Conservation (phyloP, 129 eudicot genomes). For the Centaurea solstitialis region DNA sequence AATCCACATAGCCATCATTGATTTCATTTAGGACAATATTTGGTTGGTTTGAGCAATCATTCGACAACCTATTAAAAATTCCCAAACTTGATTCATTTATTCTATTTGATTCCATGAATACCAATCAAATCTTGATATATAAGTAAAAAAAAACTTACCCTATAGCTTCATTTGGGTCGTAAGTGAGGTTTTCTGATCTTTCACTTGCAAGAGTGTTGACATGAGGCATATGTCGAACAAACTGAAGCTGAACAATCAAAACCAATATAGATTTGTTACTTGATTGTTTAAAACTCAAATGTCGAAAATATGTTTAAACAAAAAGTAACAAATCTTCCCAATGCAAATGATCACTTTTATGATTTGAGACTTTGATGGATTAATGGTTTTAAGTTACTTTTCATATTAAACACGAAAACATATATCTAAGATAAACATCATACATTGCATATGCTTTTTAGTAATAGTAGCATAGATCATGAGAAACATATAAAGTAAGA, state of each 20-base stretch:
- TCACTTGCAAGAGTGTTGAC: conserved; percentile 25
- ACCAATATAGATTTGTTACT: neutral
- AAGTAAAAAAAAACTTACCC: conserved; percentile 20
- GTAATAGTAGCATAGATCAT: neutral
- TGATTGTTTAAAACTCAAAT: neutral
- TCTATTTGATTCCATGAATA: neutral
- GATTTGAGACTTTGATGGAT: neutral
- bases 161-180: neutral
- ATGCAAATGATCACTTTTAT: neutral
- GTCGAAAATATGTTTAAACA: neutral
- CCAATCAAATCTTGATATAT: neutral
- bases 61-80: conserved; percentile 17
- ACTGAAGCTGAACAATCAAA: conserved; percentile 29
- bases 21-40: conserved; percentile 11
- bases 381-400: neutral
- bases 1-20: conserved; percentile 1
- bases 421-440: neutral
- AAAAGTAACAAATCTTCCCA: neutral
- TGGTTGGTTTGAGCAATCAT: neutral
- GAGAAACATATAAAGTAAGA: neutral
- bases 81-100: neutral
- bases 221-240: conserved; percentile 29
- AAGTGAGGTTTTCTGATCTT: conserved; percentile 4
- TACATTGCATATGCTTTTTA: neutral
- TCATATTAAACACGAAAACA: neutral